Evolutionary conservation across 345 rosid species (phyloP).

Genomic region (Rhodamnia rubescens): DNA sequence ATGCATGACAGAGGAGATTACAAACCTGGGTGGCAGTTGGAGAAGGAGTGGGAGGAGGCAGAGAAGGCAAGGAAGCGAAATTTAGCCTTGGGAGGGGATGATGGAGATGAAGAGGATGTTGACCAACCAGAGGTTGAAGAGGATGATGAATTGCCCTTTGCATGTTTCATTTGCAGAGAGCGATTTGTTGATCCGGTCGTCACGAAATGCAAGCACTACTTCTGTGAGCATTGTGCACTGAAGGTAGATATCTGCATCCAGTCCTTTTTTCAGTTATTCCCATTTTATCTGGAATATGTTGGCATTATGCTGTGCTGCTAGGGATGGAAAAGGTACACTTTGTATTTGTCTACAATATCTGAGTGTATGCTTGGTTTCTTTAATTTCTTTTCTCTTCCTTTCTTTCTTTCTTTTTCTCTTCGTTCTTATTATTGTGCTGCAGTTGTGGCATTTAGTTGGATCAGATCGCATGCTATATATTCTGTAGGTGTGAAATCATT

Average conservation of each 20-base stretch:
- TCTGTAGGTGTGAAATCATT: neutral
- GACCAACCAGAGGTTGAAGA: conserved; percentile 27
- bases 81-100: conserved; percentile 52
- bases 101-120: conserved; percentile 32
- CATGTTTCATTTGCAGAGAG: conserved; percentile 77
- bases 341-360: neutral
- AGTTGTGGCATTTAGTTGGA: neutral
- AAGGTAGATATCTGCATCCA: conserved; percentile 28
- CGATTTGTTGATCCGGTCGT: conserved; percentile 76
- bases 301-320: neutral
- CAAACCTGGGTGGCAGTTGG: conserved; percentile 87
- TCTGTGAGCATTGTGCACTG: conserved; percentile 90
- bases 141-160: conserved; percentile 62
- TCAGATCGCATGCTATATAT: neutral
- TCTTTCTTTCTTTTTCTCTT: neutral
- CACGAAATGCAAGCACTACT: conserved; percentile 82
- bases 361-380: neutral
- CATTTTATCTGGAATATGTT: neutral
- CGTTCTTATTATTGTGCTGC: neutral
- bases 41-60: conserved; percentile 88
- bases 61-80: conserved; percentile 75
- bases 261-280: neutral
- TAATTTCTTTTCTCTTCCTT: neutral
- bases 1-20: conserved; percentile 94
- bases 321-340: neutral